These are phyloP conservation scores for Cyanophora paradoxa DNA, from an alignment of 78 protist genomes.

Conservation along the genomic window DNA sequence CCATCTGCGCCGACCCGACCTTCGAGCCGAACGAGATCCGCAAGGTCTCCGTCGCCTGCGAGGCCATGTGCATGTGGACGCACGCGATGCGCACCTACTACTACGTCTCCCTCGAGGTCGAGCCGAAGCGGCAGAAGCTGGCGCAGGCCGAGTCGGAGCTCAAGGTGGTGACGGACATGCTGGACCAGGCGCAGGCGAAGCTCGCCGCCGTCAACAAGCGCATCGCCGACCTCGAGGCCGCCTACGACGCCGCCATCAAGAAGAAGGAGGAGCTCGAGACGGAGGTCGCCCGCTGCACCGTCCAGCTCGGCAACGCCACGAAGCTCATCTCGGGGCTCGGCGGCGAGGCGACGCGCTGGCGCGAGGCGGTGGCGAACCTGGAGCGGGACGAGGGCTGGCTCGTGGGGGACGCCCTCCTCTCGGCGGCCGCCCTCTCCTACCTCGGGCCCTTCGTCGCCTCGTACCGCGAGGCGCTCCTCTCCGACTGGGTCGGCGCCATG, in stretches of 20 bases:
- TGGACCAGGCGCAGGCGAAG: conserved; percentile 29
- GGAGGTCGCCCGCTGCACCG: conserved; percentile 28
- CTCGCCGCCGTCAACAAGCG: conserved; percentile 46
- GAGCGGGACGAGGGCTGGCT: conserved; percentile 10
- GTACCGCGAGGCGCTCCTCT: conserved; percentile 36
- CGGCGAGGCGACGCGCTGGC: conserved; percentile 76
- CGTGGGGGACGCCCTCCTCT: conserved; percentile 60
- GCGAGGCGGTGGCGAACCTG: conserved; percentile 16
- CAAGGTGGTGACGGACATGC: conserved; percentile 12
- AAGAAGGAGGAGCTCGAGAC: conserved; percentile 32
- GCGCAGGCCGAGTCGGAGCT: conserved; percentile 43
- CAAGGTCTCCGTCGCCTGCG: conserved; percentile 31
- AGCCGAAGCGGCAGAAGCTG: conserved; percentile 50
- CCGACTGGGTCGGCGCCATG: conserved; percentile 44
- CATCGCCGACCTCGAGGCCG: conserved; percentile 44
- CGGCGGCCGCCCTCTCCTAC: conserved; percentile 70
- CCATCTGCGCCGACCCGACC: conserved; percentile 25
- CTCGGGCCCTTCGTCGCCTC: conserved; percentile 62
- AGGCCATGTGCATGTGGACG: conserved; percentile 62
- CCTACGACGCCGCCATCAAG: conserved; percentile 19
- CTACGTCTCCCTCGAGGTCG: conserved; percentile 49
- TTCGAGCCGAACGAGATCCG: conserved; percentile 33
- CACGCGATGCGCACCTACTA: conserved; percentile 64
- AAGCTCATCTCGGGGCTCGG: conserved; percentile 63
- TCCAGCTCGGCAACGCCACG: conserved; percentile 60